phyloP scores from a whole-genome alignment of 2,329 filamentous ascomycete genomes.

The Pseudocercospora macadamiae region DNA sequence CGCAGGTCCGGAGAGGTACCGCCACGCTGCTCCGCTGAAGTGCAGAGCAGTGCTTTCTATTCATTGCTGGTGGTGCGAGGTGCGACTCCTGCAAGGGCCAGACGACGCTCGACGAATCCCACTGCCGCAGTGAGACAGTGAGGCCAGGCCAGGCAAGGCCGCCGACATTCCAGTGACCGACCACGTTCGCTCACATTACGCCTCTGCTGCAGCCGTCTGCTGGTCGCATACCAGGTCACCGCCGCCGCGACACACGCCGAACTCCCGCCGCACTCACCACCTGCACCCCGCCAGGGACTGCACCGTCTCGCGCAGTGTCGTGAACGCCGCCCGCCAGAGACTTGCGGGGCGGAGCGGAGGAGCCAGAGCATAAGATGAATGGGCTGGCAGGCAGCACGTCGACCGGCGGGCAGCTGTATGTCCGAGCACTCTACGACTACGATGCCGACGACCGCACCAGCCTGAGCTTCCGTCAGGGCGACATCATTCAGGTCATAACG shows the following conservation, averaged over 20 bases:
- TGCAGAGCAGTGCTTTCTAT: neutral
- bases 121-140: neutral
- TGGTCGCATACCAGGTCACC: neutral
- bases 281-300: neutral
- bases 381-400: conserved; percentile 53
- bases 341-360: conserved; percentile 3
- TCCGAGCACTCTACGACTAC: conserved; percentile 96
- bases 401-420: conserved; percentile 70
- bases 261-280: neutral
- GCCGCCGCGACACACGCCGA: neutral
- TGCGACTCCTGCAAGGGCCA: neutral
- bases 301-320: neutral
- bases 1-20: neutral
- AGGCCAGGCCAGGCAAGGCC: neutral
- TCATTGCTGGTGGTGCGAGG: neutral
- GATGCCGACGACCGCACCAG: conserved; percentile 96
- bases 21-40: neutral
- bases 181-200: neutral
- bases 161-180: conserved; percentile 3
- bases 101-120: neutral
- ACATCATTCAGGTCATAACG: conserved; percentile 97
- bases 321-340: neutral
- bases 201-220: neutral
- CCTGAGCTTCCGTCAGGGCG: conserved; percentile 93
- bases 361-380: conserved; percentile 47